Evolutionary conservation across 768 basidiomycete species (phyloP), one percentile per base, ranked within the genome.

Genomic region (Agaricus sinodeliciosus): DNA sequence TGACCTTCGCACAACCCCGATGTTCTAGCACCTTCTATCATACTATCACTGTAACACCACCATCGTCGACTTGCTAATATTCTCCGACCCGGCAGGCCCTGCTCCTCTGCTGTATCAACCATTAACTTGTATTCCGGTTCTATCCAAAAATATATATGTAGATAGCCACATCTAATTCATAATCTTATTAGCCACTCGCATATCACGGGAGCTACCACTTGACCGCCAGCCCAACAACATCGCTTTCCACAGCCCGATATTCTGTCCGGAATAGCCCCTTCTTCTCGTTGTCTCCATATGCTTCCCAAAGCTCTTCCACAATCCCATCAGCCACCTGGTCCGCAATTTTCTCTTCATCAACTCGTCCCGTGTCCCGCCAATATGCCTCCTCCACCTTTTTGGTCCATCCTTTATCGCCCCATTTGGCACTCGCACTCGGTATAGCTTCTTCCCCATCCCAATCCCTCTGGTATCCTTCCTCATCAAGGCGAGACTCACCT

Each of bases 361-460:
- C 34, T 16, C 28, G 49, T 48, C 46, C 48, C 44, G 51, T 51
- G 49, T 64, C 68, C 52, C 69, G 66, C 94, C 94, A 95, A 65
- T 96, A 97, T 43, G 82, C 76, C 53, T 74, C 78, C 66, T 96
- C 94, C 31, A 94, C 91, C 58, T 72, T 77, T 60, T 76, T 75
- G 34, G 85, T 86, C 91, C 91, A 93, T 57, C 83, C 87, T 61
- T 80, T 86, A 59, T 85, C 84, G 2, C 85, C 87, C 91, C 90
- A 93, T 61, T 81, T 81, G 51, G 82, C 79, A 19, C 76, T 78
- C 51, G 46, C 44, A n/a, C 72, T 72, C 43, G 70, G 69, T 51
- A 64, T 59, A 26, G 81, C 79, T 4, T 82, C 85, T 49, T 65
- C 72, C 48, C 73, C 79, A 43, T 73, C 74, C 81, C 86, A 83